These are phyloP conservation scores for Alternaria sp. DNA, from an alignment of 2,329 filamentous ascomycete genomes.

Conservation along the genomic window DNA sequence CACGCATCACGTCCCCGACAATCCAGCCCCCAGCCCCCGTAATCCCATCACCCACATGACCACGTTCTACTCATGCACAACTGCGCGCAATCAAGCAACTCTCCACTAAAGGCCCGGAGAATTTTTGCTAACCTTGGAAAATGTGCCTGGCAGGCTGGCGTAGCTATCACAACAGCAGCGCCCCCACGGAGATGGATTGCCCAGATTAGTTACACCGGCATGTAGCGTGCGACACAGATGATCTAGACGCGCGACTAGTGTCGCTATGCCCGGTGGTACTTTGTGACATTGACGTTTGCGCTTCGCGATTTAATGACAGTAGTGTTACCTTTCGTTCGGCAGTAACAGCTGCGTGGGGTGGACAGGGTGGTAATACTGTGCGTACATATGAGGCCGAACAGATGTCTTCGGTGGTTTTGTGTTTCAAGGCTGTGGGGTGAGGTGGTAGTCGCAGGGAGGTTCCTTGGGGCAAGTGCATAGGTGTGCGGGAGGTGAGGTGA, in stretches of 20 bases:
- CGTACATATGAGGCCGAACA: background rate
- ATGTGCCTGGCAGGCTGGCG: too few relatives aligned
- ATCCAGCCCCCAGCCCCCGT: background rate
- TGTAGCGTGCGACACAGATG: background rate
- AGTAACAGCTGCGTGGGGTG: background rate
- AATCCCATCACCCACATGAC: background rate
- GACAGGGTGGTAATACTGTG: background rate
- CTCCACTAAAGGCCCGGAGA: background rate
- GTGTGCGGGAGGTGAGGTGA: background rate
- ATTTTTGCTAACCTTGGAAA: too few relatives aligned
- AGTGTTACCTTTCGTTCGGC: background rate
- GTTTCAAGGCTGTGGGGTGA: background rate
- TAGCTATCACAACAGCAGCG: background rate
- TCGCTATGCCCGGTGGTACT: background rate
- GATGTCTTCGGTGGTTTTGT: background rate
- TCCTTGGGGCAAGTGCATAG: background rate
- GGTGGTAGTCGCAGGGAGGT: background rate
- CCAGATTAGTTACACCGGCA: background rate
- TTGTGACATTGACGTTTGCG: background rate
- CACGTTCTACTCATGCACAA: background rate
- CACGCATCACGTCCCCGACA: background rate
- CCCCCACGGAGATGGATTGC: background rate
- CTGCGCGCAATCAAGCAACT: background rate
- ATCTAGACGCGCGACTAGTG: background rate
- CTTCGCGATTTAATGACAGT: background rate